Evolutionary conservation across 306 rosid genomes (phyloP), one percentile per base, ranked within the genome.

Genomic region (Ormosia emarginata): DNA sequence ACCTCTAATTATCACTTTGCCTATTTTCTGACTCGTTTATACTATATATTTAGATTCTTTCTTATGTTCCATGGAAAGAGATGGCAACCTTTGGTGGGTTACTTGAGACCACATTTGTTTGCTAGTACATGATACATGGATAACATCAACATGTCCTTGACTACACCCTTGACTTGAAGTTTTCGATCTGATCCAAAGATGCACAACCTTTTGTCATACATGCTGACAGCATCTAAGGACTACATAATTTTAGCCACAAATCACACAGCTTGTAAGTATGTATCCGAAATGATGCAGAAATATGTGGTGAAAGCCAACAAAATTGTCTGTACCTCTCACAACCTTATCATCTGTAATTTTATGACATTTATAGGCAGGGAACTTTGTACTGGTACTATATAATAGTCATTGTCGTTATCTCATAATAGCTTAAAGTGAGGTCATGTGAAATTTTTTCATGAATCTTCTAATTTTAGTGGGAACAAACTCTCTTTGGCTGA

Each of bases 61-160:
- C 10, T 17, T 43, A 39, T 71, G 67, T 63, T 79, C 18, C 63
- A 29, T 73, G 33, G 39, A 58, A 52, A 47, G 15, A 29, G 81
- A 83, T 52, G 53, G 81, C 52, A 77, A 34, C 1, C 7, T 81
- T 74, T 78, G 84, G 70, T 67, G 14, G 14, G 82, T 74, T 77
- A 68, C 59, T 43, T 69, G 64, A 79, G 86, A 84, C 88, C 88
- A 75, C 6, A 74, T 82, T 87, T 87, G 88, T 87, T 87, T 79
- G 71, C 4, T 87, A 84, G 83, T 64, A 79, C 82, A 67, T 65
- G 74, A 83, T 88, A 69, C 77, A 67, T 37, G 84, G 86, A 79
- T 77, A 72, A 77, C 74, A 77, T 17, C 71, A 87, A 66, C 70
- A 67, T 84, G 74, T 81, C 59, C 82, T 84, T 81, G 83, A 84